Evolutionary conservation across 78 protist genomes (phyloP), one percentile per base, ranked within the genome.

Genomic region (Isochrysis galbana): DNA sequence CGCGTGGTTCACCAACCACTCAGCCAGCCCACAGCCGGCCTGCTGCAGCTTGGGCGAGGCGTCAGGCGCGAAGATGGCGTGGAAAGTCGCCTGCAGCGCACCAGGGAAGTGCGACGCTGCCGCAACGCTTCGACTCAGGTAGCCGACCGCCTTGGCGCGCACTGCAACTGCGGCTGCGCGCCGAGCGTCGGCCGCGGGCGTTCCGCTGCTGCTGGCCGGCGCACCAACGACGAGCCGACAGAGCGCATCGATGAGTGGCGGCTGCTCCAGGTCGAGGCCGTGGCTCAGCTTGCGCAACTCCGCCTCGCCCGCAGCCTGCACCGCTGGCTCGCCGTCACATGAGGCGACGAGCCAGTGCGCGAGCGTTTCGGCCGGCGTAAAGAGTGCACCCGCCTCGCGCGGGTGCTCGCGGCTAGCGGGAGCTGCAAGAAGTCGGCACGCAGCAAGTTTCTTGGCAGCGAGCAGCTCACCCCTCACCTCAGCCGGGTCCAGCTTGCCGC

Each of bases 381-480:
- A 70, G 80, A 70, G 80, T 21, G 4, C 4, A n/a, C 32, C 36
- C 41, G 2, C 41, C 14, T 41, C 80, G 80, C 61, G 29, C 29
- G 61, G 29, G 61, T 7, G 61, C 10, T 23, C 74, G 29, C 10
- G 29, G 5, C n/a, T 46, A n/a, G 47, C 10, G n/a, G 25, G 7
- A 22, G 84, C 84, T 1, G n/a, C 46, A 46, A 77, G 84, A 5
- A 77, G 84, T 3, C 84, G 84, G 1, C 3, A 19, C 34, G 26
- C 46, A 17, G 84, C 84, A 32, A 5, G 47, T 46, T 77, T 77
- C 46, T 77, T 77, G n/a, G 84, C 84, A 23, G 84, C 84, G 32
- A 77, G 84, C 84, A 39, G 44, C 84, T 77, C 84, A n/a, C 84
- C 84, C 29, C 46, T 41, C 84, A 77, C 84, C 46, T 77, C 84